Evolutionary conservation across 2,329 filamentous ascomycete species (phyloP).

Genomic region (Tolypocladium ophioglossoides): DNA sequence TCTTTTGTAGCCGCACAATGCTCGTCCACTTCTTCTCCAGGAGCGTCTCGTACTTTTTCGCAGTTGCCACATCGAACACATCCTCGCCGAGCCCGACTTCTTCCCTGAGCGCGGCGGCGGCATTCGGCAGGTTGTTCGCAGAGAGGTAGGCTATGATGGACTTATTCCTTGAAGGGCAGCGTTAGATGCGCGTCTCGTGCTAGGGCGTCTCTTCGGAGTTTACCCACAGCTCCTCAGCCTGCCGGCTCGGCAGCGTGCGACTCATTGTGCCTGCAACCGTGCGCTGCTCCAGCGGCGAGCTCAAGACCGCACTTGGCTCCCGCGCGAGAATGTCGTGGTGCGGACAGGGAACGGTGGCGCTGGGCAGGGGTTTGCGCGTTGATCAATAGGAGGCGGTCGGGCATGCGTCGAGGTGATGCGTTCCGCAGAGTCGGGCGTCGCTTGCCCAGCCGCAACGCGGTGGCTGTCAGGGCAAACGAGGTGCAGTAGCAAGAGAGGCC

Average conservation of each 20-base stretch:
- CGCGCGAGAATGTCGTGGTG: background rate
- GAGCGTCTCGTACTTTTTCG: slow-evolving; percentile 89
- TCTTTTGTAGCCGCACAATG: slow-evolving; percentile 88
- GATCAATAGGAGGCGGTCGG: background rate
- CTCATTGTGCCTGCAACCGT: slow-evolving; percentile 42
- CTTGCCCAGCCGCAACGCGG: background rate
- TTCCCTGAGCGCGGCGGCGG: slow-evolving; percentile 60
- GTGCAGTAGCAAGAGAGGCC: background rate
- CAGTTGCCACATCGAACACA: slow-evolving; percentile 65
- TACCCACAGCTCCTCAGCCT: slow-evolving; percentile 81
- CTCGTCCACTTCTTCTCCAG: slow-evolving; percentile 99
- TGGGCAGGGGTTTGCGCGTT: background rate
- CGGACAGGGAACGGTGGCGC: background rate
- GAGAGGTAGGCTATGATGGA: slow-evolving; percentile 83
- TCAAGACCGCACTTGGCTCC: background rate
- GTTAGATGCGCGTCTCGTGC: slow-evolving; percentile 1
- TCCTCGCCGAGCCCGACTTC: slow-evolving; percentile 64
- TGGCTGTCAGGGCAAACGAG: background rate
- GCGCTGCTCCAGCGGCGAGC: slow-evolving; percentile 1
- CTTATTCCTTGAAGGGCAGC: slow-evolving; percentile 57
- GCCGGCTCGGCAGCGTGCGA: slow-evolving; percentile 64
- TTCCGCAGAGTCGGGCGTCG: background rate
- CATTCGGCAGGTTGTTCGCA: slow-evolving; percentile 59
- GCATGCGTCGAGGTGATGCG: background rate
- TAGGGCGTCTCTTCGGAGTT: background rate